Evolutionary conservation across 768 basidiomycete species (phyloP).

Genomic region (Amanita phalloides): DNA sequence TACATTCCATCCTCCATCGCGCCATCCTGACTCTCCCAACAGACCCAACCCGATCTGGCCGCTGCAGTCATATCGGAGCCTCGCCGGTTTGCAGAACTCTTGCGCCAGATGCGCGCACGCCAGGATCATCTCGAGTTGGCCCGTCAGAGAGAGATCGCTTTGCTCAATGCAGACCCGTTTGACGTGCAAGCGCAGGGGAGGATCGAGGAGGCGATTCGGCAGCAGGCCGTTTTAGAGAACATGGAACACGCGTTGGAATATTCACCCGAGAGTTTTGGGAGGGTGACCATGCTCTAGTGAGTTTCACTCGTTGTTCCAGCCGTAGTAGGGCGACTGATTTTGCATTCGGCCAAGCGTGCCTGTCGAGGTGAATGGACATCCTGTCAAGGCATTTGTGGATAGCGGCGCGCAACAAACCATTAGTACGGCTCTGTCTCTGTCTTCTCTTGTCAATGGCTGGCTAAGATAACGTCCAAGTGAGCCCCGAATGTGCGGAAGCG

Average conservation of each 20-base stretch:
- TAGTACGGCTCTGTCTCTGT: conserved; percentile 35
- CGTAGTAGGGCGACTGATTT: background rate
- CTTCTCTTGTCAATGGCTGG: background rate
- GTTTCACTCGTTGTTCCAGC: conserved; percentile 16
- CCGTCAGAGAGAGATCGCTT: conserved; percentile 49
- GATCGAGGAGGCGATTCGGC: conserved; percentile 90
- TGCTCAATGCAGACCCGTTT: conserved; percentile 80
- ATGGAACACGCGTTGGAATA: conserved; percentile 91
- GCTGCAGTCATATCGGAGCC: conserved; percentile 60
- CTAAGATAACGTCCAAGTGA: conserved; percentile 41
- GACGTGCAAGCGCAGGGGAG: conserved; percentile 84
- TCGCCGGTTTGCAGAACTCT: conserved; percentile 61
- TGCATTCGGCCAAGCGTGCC: conserved; percentile 46
- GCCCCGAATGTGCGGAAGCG: conserved; percentile 81
- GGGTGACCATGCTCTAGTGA: conserved; percentile 95
- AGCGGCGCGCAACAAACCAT: conserved; percentile 97
- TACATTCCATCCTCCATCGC: background rate
- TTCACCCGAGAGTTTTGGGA: conserved; percentile 86
- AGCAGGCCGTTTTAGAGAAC: conserved; percentile 86
- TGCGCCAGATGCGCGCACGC: conserved; percentile 49
- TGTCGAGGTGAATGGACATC: conserved; percentile 84
- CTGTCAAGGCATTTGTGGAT: conserved; percentile 95
- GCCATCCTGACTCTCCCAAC: background rate
- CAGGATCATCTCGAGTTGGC: conserved; percentile 42
- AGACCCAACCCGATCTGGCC: conserved; percentile 81